These are phyloP conservation scores for Omphalotus guepiniiformis DNA, from an alignment of 768 basidiomycete species.

Conservation along the genomic window DNA sequence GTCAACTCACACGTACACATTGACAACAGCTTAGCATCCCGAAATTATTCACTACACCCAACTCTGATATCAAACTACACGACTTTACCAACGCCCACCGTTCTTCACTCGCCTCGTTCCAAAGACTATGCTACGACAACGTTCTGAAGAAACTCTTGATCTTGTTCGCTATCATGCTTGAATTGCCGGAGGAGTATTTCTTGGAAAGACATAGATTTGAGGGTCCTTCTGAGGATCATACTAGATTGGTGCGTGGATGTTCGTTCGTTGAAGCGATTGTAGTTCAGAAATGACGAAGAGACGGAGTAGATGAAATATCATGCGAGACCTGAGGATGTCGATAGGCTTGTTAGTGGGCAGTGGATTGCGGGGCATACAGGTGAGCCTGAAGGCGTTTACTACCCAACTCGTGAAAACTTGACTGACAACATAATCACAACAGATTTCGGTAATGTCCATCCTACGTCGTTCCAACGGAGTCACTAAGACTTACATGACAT, in stretches of 20 bases:
- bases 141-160: conserved; percentile 26
- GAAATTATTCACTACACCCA: conserved; percentile 27
- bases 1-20: neutral
- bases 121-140: conserved; percentile 25
- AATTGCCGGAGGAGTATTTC: conserved; percentile 43
- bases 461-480: no score
- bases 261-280: neutral
- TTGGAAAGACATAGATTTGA: conserved; percentile 36
- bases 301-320: conserved; percentile 29
- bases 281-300: no score
- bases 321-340: conserved; percentile 35
- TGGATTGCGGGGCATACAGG: conserved; percentile 47
- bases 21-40: conserved; percentile 29
- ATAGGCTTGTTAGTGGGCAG: conserved; percentile 34
- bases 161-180: conserved; percentile 36
- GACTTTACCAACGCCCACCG: conserved; percentile 23
- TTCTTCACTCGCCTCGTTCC: conserved; percentile 26
- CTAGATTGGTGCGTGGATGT: conserved; percentile 23
- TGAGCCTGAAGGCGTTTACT: no score
- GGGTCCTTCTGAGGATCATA: conserved; percentile 27
- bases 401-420: no score
- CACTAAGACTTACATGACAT: neutral
- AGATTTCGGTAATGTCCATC: conserved; percentile 12
- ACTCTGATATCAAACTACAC: conserved; percentile 15
- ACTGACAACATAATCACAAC: neutral